Conservation (phyloP, 202 grass and related monocot genomes). For the Digitaria exilis region DNA sequence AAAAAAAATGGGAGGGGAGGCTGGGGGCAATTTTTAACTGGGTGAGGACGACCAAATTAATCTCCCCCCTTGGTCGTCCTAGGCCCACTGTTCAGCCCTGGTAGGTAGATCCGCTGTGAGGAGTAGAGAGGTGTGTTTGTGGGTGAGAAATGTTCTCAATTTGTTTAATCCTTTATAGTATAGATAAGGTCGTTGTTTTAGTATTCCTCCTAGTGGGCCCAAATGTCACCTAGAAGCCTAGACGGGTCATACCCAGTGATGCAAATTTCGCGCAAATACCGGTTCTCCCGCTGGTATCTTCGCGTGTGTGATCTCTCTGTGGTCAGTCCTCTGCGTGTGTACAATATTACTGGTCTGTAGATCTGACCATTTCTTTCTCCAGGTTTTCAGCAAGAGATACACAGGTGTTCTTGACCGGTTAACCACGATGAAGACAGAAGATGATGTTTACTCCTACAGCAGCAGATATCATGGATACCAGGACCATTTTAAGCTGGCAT, state of each 20-base stretch:
- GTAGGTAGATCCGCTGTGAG: too few species aligned
- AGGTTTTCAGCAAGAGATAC: conserved; percentile 10
- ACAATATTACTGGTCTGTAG: not conserved
- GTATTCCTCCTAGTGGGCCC: not conserved
- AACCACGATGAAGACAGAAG: not conserved
- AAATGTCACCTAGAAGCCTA: not conserved
- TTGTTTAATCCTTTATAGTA: too few species aligned
- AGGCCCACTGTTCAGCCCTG: too few species aligned
- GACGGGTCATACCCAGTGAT: not conserved
- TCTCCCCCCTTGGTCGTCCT: too few species aligned
- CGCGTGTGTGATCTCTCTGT: not conserved
- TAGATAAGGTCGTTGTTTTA: too few species aligned
- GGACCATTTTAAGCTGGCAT: not conserved
- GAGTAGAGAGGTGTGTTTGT: too few species aligned
- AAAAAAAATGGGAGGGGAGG: too few species aligned
- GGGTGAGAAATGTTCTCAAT: too few species aligned
- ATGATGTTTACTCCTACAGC: not conserved
- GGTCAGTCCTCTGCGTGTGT: not conserved
- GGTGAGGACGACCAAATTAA: too few species aligned
- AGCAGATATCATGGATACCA: not conserved
- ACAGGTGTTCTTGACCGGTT: conserved; percentile 7
- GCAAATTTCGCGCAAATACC: not conserved
- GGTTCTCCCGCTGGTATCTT: not conserved
- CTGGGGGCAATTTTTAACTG: too few species aligned
- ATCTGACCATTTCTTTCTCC: conserved; percentile 39